Evolutionary conservation across 257 asterid genomes (phyloP), one percentile per base, ranked within the genome.

Genomic region (Scutellaria minor): DNA sequence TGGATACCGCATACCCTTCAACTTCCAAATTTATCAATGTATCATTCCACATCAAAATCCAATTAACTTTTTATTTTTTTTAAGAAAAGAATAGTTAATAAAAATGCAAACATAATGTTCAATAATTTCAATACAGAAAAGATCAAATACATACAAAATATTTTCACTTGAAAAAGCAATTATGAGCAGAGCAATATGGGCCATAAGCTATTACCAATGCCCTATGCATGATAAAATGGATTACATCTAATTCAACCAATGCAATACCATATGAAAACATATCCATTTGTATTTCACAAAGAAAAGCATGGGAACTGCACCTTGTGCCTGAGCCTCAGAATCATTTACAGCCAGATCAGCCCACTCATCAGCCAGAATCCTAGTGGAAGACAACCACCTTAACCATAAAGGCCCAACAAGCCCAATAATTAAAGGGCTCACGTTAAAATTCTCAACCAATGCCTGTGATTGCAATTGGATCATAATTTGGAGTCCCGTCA

Each of bases 401-500:
- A 93, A 76, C 94, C 96, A 93, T 20, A 89, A 11, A 35, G 94
- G 88, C 39, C 93, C 90, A 27, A 74, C 70, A 22, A 93, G 83
- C 70, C 92, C 95, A 75, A 84, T 58, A 56, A 90, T 83, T 51
- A 87, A 71, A 50, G 97, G 93, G 76, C 89, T 87, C 20, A 79
- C 93, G 0, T 78, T 83, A 61, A 87, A 89, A 73, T 83, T 76
- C 83, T 90, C 92, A 66, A 93, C 92, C 84, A 93, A 80, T 62
- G 89, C 86, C 83, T 82, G 81, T 60, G 93, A 79, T 70, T 93
- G 98, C 83, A 86, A 60, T 77, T 93, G 96, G 68, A 93, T 81
- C 92, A 93, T 79, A 78, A 82, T 59, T 78, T 89, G 97, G 60
- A 90, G 52, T n/a, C 97, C 98, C 27, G 27, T 62, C 78, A 85